Base-by-base conservation (phyloP, 2,329 filamentous ascomycete species). In the Neonectria punicea region DNA sequence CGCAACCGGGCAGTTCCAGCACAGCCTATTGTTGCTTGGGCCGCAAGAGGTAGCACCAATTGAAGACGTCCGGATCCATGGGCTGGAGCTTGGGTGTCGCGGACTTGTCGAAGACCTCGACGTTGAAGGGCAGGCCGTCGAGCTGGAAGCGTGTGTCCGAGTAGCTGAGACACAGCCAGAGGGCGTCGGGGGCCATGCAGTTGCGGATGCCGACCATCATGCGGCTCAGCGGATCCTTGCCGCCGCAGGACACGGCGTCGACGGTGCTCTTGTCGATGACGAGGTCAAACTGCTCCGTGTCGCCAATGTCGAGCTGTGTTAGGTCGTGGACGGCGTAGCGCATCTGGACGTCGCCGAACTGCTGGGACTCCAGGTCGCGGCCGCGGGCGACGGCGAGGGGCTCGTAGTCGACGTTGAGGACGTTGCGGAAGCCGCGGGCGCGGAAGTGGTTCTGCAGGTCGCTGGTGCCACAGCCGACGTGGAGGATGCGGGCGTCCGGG, bases 321-420 rank as follows among this genome's bases (percentile, higher is more conserved):
- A 75, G 82, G 61, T 86, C 83, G 3, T 80, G 82, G 2, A 84
- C 80, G 5, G 72, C 67, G 60, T 86, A 86, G 25, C 74, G 72
- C 77, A 80, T 83, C 16, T 63, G 65, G 4, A 85, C 78, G 60
- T 85, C 79, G 18, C 82, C 81, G 66, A 86, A 86, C 2, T 70
- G 75, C 6, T 68, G 54, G 28, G 69, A 53, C 67, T 86, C 84
- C 2, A 82, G 74, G 32, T 78, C 70, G 4, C 76, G 78, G 1
- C 83, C 83, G 30, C 82, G 79, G 22, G 81, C 77, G 9, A 82
- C 73, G 6, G 84, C 84, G 7, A 84, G 75, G 5, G 83, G 83
- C 69, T 85, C 84, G 66, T 83, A 86, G 73, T 86, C 84, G 63
- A 84, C 72, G 64, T 86, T 86, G 7, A 81, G 82, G 18, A 86